Conservation (phyloP, 768 basidiomycete genomes). For the Tricholoma matsutake region DNA sequence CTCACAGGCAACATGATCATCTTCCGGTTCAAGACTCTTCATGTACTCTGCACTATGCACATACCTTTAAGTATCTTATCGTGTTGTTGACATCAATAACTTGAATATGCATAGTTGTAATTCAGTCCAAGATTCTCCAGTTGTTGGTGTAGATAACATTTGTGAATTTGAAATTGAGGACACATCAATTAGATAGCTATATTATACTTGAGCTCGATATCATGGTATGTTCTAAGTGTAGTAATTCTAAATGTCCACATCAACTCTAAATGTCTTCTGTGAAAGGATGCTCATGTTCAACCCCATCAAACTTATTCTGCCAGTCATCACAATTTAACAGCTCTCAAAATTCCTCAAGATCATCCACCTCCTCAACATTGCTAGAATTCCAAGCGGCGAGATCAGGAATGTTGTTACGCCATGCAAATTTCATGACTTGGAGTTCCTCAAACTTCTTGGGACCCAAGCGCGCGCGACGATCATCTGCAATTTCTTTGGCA, state of each 20-base stretch:
- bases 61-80: too few species aligned
- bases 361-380: constrained; percentile 4
- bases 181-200: neutral
- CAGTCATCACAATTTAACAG: constrained; percentile 1
- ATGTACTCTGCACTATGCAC: too few species aligned
- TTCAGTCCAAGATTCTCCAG: too few species aligned
- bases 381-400: constrained; percentile 47
- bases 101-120: too few species aligned
- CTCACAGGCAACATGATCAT: too few species aligned
- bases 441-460: too few species aligned
- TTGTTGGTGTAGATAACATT: too few species aligned
- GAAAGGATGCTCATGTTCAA: neutral
- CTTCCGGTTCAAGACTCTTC: too few species aligned
- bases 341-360: constrained; percentile 6
- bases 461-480: constrained; percentile 4
- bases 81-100: too few species aligned
- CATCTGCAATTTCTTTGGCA: constrained; percentile 2
- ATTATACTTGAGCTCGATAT: neutral
- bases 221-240: neutral
- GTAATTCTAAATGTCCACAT: neutral
- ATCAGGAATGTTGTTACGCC: neutral
- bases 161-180: too few species aligned
- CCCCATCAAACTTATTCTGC: too few species aligned
- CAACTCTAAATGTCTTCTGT: neutral
- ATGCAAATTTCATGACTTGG: constrained; percentile 10